Percentiles rank a stretch among this genome's conserved stretches.
phyloP scores from a whole-genome alignment of 148 eudicot genomes.

The Nepenthes gracilis region DNA sequence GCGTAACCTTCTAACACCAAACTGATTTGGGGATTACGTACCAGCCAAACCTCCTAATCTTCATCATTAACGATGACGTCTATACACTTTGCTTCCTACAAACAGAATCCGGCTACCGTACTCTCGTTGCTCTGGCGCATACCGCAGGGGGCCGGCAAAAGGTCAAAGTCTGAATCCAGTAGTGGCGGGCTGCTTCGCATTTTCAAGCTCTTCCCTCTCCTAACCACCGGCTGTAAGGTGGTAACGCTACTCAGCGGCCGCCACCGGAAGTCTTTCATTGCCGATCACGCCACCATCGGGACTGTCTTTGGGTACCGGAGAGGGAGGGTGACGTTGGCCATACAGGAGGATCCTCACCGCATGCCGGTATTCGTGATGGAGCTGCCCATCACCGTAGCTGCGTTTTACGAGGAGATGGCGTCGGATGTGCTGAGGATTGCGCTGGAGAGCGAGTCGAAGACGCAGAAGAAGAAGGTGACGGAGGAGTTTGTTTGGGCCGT shows the following conservation, averaged over 20 bases:
- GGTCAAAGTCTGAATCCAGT: neutral
- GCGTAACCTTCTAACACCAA: too few relatives aligned
- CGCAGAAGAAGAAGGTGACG: slow-evolving; percentile 38
- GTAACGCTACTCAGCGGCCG: slow-evolving; percentile 47
- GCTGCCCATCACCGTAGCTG: slow-evolving; percentile 41
- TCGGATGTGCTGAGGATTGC: slow-evolving; percentile 49
- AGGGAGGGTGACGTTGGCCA: slow-evolving; percentile 52
- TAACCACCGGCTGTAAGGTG: slow-evolving; percentile 79
- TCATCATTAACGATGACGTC: slow-evolving; percentile 5
- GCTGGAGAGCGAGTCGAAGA: slow-evolving; percentile 66
- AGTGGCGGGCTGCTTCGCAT: slow-evolving; percentile 30
- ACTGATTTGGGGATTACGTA: too few relatives aligned
- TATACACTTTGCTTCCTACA: slow-evolving; percentile 16
- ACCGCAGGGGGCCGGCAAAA: neutral
- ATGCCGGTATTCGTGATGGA: slow-evolving; percentile 56
- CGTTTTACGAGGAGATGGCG: slow-evolving; percentile 70
- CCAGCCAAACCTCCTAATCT: too few relatives aligned
- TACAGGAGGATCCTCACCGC: slow-evolving; percentile 71
- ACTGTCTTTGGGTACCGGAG: slow-evolving; percentile 73
- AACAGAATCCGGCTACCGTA: slow-evolving; percentile 23
- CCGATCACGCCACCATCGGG: slow-evolving; percentile 69
- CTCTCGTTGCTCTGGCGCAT: slow-evolving; percentile 20
- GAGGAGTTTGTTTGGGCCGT: slow-evolving; percentile 88
- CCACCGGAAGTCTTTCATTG: slow-evolving; percentile 39
- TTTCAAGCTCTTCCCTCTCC: slow-evolving; percentile 79